Percentiles rank a stretch among this genome's conserved stretches.
Conservation (phyloP, 768 basidiomycete genomes). For the Boletellus ananas region DNA sequence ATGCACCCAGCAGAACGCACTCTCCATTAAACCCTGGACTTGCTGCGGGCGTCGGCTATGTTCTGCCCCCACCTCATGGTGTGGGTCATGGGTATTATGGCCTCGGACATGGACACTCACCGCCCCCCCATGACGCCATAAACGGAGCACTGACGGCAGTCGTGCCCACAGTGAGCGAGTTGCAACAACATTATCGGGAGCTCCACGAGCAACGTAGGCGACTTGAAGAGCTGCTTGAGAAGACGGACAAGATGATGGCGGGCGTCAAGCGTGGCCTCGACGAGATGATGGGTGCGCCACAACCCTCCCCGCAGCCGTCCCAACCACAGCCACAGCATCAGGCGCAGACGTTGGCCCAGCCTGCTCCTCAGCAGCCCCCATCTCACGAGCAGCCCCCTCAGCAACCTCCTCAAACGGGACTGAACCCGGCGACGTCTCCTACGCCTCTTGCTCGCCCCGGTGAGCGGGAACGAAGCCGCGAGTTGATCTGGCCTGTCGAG, state of each 20-base stretch:
- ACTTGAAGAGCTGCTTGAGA: constrained; percentile 71
- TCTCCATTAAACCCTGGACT: constrained; percentile 58
- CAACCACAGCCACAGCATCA: constrained; percentile 24
- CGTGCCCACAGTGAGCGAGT: constrained; percentile 51
- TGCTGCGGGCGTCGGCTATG: constrained; percentile 38
- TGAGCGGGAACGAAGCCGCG: constrained; percentile 30
- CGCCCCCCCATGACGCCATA: constrained; percentile 32
- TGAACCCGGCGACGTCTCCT: constrained; percentile 12
- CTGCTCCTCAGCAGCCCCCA: constrained; percentile 19
- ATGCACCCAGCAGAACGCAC: constrained; percentile 69
- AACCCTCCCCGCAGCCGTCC: constrained; percentile 21
- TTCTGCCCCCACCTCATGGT: constrained; percentile 38
- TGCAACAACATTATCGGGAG: constrained; percentile 69
- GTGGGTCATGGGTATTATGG: constrained; percentile 35
- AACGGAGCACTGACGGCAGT: constrained; percentile 24
- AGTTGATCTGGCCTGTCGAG: constrained; percentile 29
- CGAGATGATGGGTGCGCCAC: constrained; percentile 53
- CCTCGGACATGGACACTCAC: constrained; percentile 37
- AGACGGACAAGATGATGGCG: constrained; percentile 69
- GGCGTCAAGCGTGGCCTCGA: constrained; percentile 73
- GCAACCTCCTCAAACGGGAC: constrained; percentile 16
- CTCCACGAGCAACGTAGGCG: constrained; percentile 58
- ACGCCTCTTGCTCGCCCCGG: constrained; percentile 22
- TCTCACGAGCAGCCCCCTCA: constrained; percentile 28
- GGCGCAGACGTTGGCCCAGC: constrained; percentile 22